phyloP scores from a whole-genome alignment of 495 filamentous ascomycete species.

The Tuber brumale region DNA sequence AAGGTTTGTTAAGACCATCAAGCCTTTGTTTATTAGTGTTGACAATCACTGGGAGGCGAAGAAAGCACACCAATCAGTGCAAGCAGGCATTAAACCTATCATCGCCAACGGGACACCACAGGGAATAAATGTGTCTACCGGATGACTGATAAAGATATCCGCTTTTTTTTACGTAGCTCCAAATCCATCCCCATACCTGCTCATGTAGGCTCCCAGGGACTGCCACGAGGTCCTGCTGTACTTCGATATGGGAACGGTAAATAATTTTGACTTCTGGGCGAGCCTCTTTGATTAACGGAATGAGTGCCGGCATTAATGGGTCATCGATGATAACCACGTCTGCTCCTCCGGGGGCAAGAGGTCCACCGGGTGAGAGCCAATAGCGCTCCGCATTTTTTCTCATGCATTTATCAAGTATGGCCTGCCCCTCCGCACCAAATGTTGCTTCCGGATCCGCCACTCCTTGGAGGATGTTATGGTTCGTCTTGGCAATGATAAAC shows the following conservation, averaged over 20 bases:
- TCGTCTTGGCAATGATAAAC: constrained; percentile 81
- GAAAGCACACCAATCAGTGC: constrained; percentile 64
- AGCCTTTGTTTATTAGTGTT: constrained; percentile 49
- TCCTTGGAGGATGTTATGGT: constrained; percentile 89
- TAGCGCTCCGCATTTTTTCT: constrained; percentile 66
- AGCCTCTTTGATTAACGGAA: constrained; percentile 64
- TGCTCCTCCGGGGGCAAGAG: constrained; percentile 70
- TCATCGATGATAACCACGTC: constrained; percentile 76
- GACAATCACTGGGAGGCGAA: not conserved
- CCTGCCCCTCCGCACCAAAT: constrained; percentile 55
- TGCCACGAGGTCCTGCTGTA: constrained; percentile 64
- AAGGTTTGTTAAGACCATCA: constrained; percentile 76
- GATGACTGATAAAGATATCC: constrained; percentile 81
- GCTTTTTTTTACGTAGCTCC: constrained; percentile 60
- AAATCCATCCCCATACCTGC: constrained; percentile 72
- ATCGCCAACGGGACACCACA: constrained; percentile 56
- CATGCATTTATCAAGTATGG: constrained; percentile 62
- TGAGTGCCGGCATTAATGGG: constrained; percentile 81
- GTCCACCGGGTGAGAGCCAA: constrained; percentile 66
- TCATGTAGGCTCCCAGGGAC: constrained; percentile 56
- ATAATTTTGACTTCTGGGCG: constrained; percentile 71
- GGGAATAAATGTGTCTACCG: constrained; percentile 71
- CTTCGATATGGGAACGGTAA: constrained; percentile 78
- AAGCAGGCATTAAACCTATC: constrained; percentile 73
- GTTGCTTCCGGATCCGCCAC: constrained; percentile 59